phyloP scores from a whole-genome alignment of 2,329 filamentous ascomycete species.

The Scortechinia acanthostroma region DNA sequence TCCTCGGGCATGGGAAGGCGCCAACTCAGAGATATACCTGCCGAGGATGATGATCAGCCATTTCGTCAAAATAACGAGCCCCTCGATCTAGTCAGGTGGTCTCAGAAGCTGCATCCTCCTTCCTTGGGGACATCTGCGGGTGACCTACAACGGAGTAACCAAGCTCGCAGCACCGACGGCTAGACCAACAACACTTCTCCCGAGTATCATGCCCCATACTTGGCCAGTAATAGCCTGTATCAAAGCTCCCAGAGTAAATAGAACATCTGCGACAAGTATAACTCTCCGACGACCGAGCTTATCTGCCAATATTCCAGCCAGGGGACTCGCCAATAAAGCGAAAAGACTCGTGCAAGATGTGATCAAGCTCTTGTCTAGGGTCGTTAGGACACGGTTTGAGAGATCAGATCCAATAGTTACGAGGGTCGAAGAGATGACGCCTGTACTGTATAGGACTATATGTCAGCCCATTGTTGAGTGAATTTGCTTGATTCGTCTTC shows the following conservation, averaged over 20 bases:
- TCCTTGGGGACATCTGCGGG: no score
- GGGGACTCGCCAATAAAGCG: slow-evolving; percentile 44
- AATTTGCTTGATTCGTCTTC: background rate
- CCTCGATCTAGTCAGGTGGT: no score
- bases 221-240: slow-evolving; percentile 26
- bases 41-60: background rate
- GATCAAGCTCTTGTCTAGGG: slow-evolving; percentile 48
- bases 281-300: slow-evolving; percentile 33
- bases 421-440: slow-evolving; percentile 52
- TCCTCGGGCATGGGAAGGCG: background rate
- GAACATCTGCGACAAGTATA: slow-evolving; percentile 32
- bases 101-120: no score
- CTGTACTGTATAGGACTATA: slow-evolving; percentile 32
- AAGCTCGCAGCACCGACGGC: slow-evolving; percentile 28
- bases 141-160: background rate
- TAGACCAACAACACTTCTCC: slow-evolving; percentile 33
- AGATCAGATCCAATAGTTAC: slow-evolving; percentile 44
- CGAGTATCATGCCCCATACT: slow-evolving; percentile 33
- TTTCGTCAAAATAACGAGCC: slow-evolving; percentile 1
- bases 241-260: slow-evolving; percentile 32
- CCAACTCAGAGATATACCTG: background rate
- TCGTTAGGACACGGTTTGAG: slow-evolving; percentile 36
- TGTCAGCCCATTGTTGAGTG: slow-evolving; percentile 8
- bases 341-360: slow-evolving; percentile 48
- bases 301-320: slow-evolving; percentile 42